A percentile compares a stretch with the other conserved stretches of the same genome.
Conservation (phyloP, 176 grass and related monocot species). For the Raddia distichophylla region DNA sequence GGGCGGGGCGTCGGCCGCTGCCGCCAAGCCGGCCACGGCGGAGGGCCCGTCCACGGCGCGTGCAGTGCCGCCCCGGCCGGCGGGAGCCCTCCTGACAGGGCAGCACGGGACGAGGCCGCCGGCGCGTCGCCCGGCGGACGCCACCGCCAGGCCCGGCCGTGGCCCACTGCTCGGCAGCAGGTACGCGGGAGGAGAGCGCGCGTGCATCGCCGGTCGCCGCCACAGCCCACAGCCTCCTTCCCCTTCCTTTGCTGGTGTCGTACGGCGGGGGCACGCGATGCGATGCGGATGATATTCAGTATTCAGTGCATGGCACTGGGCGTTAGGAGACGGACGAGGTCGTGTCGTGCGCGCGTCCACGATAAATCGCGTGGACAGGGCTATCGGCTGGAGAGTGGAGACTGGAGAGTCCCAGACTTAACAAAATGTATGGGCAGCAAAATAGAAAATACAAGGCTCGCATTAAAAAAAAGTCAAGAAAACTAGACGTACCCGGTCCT, state of each 20-base stretch:
- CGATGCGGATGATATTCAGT: too few relatives aligned
- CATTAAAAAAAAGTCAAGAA: background rate
- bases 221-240: too few relatives aligned
- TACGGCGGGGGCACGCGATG: background rate
- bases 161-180: conserved; percentile 20
- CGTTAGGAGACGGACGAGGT: background rate
- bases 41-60: conserved; percentile 48
- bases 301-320: background rate
- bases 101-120: background rate
- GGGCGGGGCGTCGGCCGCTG: conserved; percentile 47
- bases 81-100: conserved; percentile 1
- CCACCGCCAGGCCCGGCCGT: background rate
- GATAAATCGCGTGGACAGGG: too few relatives aligned
- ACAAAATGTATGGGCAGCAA: too few relatives aligned
- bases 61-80: background rate
- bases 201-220: conserved; percentile 41
- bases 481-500: background rate
- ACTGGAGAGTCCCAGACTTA: too few relatives aligned
- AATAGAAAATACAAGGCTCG: background rate
- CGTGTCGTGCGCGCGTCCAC: background rate
- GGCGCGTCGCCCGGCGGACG: background rate
- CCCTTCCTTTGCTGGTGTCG: background rate
- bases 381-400: too few relatives aligned
- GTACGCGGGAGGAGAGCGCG: conserved; percentile 6
- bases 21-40: conserved; percentile 22